Evolutionary conservation across 2,329 filamentous ascomycete species (phyloP).

Genomic region (Fusarium fracticaudum): DNA sequence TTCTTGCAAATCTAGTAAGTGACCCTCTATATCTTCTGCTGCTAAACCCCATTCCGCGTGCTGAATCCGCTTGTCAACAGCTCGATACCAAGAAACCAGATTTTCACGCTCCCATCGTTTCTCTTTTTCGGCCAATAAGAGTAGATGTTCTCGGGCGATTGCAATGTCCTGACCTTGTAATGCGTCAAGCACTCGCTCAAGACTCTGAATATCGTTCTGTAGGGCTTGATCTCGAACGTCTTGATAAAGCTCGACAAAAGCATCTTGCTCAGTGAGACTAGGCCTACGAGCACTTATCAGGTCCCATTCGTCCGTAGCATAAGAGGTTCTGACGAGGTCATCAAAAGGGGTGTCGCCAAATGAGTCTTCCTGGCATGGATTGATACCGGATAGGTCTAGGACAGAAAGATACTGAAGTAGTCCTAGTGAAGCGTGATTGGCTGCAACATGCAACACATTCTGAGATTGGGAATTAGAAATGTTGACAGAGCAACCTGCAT

Average conservation of each 20-base stretch:
- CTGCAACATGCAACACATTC: neutral
- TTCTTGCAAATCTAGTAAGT: constrained; percentile 1
- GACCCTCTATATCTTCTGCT: constrained; percentile 2
- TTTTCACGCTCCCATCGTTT: neutral
- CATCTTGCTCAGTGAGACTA: neutral
- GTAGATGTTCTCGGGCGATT: neutral
- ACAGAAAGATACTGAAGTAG: neutral
- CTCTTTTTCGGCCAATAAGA: neutral
- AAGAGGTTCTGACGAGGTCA: fast-evolving
- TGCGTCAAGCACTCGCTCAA: neutral
- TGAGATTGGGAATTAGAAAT: fast-evolving
- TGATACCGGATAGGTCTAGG: neutral
- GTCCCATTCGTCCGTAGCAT: fast-evolving
- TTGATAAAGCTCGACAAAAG: constrained; percentile 17
- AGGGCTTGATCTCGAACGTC: constrained; percentile 16
- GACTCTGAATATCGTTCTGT: neutral
- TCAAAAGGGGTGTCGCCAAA: neutral
- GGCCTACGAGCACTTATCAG: neutral
- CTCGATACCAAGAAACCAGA: constrained; percentile 13
- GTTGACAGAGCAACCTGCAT: neutral
- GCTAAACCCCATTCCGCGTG: neutral
- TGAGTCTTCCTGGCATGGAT: neutral
- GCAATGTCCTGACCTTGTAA: neutral
- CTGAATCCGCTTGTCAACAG: constrained; percentile 12
- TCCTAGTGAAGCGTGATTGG: fast-evolving